These are phyloP conservation scores for Yamadazyma epiphylla DNA, from an alignment of 1,139 yeast genomes.

Conservation along the genomic window DNA sequence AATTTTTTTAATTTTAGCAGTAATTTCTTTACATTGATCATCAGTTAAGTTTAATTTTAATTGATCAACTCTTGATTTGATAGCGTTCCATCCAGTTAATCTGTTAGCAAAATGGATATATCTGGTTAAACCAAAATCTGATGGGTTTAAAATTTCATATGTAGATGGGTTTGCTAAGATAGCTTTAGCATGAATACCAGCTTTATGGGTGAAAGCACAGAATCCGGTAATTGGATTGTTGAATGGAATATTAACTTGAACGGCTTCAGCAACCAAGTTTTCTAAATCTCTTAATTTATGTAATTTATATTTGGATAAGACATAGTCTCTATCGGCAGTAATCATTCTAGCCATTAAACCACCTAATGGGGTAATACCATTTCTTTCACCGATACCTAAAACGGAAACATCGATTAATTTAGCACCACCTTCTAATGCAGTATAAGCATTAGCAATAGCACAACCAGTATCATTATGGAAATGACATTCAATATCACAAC, in stretches of 20 bases:
- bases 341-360: slow-evolving; percentile 99
- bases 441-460: slow-evolving; percentile 97
- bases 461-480: slow-evolving; percentile 99
- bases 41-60: slow-evolving; percentile 86
- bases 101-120: slow-evolving; percentile 97
- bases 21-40: slow-evolving; percentile 92
- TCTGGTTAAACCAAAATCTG: slow-evolving; percentile 92
- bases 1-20: slow-evolving; percentile 84
- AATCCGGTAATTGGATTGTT: slow-evolving; percentile 98
- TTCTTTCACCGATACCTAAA: slow-evolving; percentile 97
- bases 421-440: slow-evolving; percentile 98
- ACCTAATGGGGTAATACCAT: slow-evolving; percentile 97
- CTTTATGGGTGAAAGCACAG: slow-evolving; percentile 99
- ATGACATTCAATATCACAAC: slow-evolving; percentile 97
- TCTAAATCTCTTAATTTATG: slow-evolving; percentile 96
- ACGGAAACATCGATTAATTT: slow-evolving; percentile 92
- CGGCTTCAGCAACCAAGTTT: slow-evolving; percentile 94
- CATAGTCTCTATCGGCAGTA: slow-evolving; percentile 97
- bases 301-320: slow-evolving; percentile 88
- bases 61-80: slow-evolving; percentile 97
- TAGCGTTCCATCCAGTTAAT: slow-evolving; percentile 98
- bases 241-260: slow-evolving; percentile 94
- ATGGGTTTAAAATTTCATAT: slow-evolving; percentile 91
- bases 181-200: slow-evolving; percentile 99
- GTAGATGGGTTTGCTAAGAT: slow-evolving; percentile 97